Base-by-base conservation (phyloP, 257 asterid genomes). In the Solanum rostratum region DNA sequence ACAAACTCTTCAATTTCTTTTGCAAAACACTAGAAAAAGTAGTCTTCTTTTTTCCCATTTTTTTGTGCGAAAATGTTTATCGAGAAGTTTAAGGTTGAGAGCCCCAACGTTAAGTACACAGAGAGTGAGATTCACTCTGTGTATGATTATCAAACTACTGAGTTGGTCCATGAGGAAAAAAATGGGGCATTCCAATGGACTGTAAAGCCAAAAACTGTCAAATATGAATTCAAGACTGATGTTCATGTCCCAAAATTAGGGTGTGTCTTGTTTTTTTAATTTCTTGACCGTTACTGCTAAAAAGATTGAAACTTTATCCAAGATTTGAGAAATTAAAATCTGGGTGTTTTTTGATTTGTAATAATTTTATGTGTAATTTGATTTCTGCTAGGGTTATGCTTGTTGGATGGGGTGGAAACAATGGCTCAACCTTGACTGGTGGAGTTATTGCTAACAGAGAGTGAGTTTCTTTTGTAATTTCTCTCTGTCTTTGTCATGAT, bases 371-470 rank as follows among this genome's bases (percentile, higher is more conserved):
- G 37, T 83, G n/a, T 3, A 22, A 63, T 19, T 83, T 69, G 30
- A 62, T 20, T 83, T 71, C 7, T 84, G 41, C 29, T 73, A 96
- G 98, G 92, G 99, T 95, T 84, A 90, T 96, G 99, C 98, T 96
- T 86, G 98, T 96, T 79, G 99, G 99, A 66, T 96, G 99, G 99
- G 99, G 99, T 81, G 99, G 99, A 19, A 96, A 96, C 94, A 96
- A 96, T 86, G 99, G 99, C 15, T 93, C 94, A 3, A 94, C 99
- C 46, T 97, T 97, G 14, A 95, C 99, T 5, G 99, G 94, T 52
- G 97, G 98, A 59, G 99, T 97, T 68, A 91, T 97, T 57, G 97
- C 99, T 0, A 97, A 97, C 84, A 89, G 97, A 41, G 99, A 97
- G 99, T 96, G 88, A 93, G 97, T 91, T 69, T 68, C 22, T 71